These are phyloP conservation scores for Ceratocystis cubensis DNA, from an alignment of 2,329 filamentous ascomycete species.

Conservation along the genomic window DNA sequence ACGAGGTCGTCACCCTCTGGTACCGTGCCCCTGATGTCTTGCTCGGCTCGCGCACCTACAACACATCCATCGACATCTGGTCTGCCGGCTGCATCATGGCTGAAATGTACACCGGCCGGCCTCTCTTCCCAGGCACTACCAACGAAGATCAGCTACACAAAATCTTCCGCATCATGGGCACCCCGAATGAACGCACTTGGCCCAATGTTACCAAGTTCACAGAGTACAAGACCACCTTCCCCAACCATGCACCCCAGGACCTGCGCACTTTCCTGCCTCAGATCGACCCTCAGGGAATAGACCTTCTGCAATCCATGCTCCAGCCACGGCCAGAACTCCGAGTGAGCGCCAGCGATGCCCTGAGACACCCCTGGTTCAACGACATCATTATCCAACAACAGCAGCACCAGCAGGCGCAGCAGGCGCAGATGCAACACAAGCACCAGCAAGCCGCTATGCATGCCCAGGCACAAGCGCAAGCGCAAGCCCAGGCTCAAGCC, in stretches of 20 bases:
- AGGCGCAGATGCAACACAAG: slow-evolving; percentile 13
- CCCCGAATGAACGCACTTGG: slow-evolving; percentile 89
- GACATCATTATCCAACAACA: slow-evolving; percentile 52
- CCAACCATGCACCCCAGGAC: slow-evolving; percentile 88
- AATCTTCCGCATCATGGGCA: slow-evolving; percentile 98
- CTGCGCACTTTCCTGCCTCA: slow-evolving; percentile 75
- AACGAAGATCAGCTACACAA: slow-evolving; percentile 96
- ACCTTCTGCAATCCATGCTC: slow-evolving; percentile 79
- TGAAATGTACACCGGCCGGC: slow-evolving; percentile 95
- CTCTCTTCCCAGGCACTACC: slow-evolving; percentile 90
- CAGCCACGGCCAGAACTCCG: slow-evolving; percentile 85
- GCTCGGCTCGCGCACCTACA: slow-evolving; percentile 87
- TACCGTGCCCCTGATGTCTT: slow-evolving; percentile 94
- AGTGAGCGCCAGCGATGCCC: slow-evolving; percentile 73
- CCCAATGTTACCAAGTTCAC: slow-evolving; percentile 87
- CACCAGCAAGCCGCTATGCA: slow-evolving; percentile 33
- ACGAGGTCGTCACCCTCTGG: slow-evolving; percentile 95
- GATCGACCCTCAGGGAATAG: slow-evolving; percentile 76
- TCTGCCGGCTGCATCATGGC: slow-evolving; percentile 99
- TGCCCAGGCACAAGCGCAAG: slow-evolving; percentile 28
- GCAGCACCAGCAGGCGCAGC: slow-evolving; percentile 28
- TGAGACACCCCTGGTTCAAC: slow-evolving; percentile 86
- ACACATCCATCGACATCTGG: slow-evolving; percentile 99
- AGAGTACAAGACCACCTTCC: slow-evolving; percentile 95
- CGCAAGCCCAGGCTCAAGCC: slow-evolving; percentile 12